Percentiles rank a stretch among this genome's conserved stretches.
phyloP scores from a whole-genome alignment of 108 stramenopile genomes.

The Licmophora abbreviata region DNA sequence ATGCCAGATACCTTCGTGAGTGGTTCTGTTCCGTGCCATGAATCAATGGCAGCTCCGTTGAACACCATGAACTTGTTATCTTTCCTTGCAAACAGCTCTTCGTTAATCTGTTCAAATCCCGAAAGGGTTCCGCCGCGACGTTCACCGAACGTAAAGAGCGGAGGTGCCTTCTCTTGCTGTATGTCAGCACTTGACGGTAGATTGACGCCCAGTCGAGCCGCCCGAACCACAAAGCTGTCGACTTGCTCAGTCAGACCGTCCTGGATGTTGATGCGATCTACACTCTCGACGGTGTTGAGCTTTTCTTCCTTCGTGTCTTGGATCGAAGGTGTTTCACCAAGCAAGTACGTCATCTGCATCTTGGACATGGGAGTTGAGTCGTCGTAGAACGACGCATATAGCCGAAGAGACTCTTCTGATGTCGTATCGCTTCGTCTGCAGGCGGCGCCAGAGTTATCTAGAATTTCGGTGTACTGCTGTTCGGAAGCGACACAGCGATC shows the following conservation, averaged over 20 bases:
- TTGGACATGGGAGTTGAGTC: slow-evolving; percentile 30
- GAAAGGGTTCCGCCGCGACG: slow-evolving; percentile 29
- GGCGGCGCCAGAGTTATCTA: slow-evolving; percentile 27
- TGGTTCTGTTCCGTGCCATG: slow-evolving; percentile 47
- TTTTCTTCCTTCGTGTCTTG: not conserved
- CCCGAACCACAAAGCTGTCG: slow-evolving; percentile 18
- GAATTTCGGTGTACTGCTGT: slow-evolving; percentile 57
- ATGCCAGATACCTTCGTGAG: slow-evolving; percentile 35
- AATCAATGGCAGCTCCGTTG: slow-evolving; percentile 77
- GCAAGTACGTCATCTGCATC: slow-evolving; percentile 26
- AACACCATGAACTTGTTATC: slow-evolving; percentile 90
- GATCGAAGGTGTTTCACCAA: slow-evolving; percentile 11
- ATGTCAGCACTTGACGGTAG: slow-evolving; percentile 22
- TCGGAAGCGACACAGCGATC: slow-evolving; percentile 36
- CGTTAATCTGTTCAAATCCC: slow-evolving; percentile 83
- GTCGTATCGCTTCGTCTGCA: slow-evolving; percentile 74
- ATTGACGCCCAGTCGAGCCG: slow-evolving; percentile 23
- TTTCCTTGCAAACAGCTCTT: slow-evolving; percentile 75
- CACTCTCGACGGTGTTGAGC: not conserved
- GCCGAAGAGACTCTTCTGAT: slow-evolving; percentile 46
- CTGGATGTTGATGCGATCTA: not conserved
- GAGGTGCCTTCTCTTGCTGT: slow-evolving; percentile 6
- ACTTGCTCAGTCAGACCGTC: not conserved
- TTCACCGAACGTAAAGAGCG: slow-evolving; percentile 41
- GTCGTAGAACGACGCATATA: slow-evolving; percentile 71